A percentile compares a stretch with the other conserved stretches of the same genome.
Evolutionary conservation across 1,284 basidiomycete genomes (phyloP).

Genomic region (Leccinum variabile): DNA sequence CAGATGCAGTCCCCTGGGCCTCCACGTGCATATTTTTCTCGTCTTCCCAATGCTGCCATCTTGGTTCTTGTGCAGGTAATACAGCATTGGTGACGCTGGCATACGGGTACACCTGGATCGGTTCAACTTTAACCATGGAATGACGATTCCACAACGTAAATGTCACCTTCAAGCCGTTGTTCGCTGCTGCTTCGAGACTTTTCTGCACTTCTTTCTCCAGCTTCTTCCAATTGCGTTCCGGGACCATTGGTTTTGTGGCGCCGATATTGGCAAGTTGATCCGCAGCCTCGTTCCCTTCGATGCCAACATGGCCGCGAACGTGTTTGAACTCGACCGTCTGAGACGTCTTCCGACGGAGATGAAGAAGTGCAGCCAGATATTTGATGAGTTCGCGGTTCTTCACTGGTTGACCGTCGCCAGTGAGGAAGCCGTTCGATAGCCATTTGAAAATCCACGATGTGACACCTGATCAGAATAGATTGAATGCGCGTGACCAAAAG

Average conservation of each 20-base stretch:
- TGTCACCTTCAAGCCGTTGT: slow-evolving; percentile 25
- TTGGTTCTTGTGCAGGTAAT: slow-evolving; percentile 1
- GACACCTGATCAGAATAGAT: slow-evolving; percentile 48
- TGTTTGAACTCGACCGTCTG: slow-evolving; percentile 60
- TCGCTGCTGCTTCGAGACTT: slow-evolving; percentile 1
- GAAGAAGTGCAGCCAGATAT: slow-evolving; percentile 58
- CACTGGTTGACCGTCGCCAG: slow-evolving; percentile 50
- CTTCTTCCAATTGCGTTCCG: slow-evolving; percentile 58
- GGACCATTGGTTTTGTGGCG: slow-evolving; percentile 35
- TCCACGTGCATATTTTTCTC: neutral
- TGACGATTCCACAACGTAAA: neutral
- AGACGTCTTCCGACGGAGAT: slow-evolving; percentile 45
- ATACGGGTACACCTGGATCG: slow-evolving; percentile 26
- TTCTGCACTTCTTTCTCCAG: slow-evolving; percentile 21
- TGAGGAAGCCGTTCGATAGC: slow-evolving; percentile 53
- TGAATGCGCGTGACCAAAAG: slow-evolving; percentile 9
- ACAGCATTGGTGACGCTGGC: neutral
- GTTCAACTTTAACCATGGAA: slow-evolving; percentile 9
- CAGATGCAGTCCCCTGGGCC: neutral
- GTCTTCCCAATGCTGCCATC: neutral
- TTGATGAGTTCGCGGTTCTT: slow-evolving; percentile 66
- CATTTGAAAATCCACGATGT: slow-evolving; percentile 64
- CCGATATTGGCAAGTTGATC: slow-evolving; percentile 68
- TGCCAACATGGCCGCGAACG: slow-evolving; percentile 71
- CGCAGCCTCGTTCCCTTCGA: slow-evolving; percentile 77